phyloP scores from a whole-genome alignment of 2,329 filamentous ascomycete genomes.

The Tympanopsis confertula region DNA sequence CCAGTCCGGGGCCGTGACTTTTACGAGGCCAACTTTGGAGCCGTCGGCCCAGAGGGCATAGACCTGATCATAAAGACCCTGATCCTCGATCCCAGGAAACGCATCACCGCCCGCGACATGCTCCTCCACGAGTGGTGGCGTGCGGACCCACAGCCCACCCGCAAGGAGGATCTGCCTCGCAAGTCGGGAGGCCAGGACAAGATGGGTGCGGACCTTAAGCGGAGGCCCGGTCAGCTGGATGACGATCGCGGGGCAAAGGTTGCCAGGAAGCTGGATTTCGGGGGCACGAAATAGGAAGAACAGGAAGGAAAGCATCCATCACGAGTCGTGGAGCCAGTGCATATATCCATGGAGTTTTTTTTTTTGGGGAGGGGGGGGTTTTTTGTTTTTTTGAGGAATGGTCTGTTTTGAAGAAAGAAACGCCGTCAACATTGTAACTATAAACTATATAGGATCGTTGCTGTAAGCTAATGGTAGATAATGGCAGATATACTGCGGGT shows the following conservation, averaged over 20 bases:
- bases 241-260: slow-evolving; percentile 62
- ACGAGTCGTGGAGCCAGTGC: too few species aligned
- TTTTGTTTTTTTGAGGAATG: too few species aligned
- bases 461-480: too few species aligned
- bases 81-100: slow-evolving; percentile 72
- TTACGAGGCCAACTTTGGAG: slow-evolving; percentile 68
- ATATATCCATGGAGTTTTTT: too few species aligned
- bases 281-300: slow-evolving; percentile 24
- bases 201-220: slow-evolving; percentile 72
- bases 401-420: too few species aligned
- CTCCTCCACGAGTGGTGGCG: slow-evolving; percentile 81
- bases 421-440: too few species aligned
- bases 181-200: slow-evolving; percentile 65
- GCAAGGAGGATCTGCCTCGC: slow-evolving; percentile 68
- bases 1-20: slow-evolving; percentile 56
- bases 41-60: slow-evolving; percentile 70
- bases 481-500: too few species aligned
- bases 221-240: slow-evolving; percentile 61
- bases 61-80: slow-evolving; percentile 82
- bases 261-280: slow-evolving; percentile 74
- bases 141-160: slow-evolving; percentile 70
- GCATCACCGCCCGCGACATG: slow-evolving; percentile 67
- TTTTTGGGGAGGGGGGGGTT: too few species aligned
- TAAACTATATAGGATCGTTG: too few species aligned
- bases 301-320: slow-evolving; percentile 4